Evolutionary conservation across 805 yeast species (phyloP).

Genomic region (Candida chauliodis): DNA sequence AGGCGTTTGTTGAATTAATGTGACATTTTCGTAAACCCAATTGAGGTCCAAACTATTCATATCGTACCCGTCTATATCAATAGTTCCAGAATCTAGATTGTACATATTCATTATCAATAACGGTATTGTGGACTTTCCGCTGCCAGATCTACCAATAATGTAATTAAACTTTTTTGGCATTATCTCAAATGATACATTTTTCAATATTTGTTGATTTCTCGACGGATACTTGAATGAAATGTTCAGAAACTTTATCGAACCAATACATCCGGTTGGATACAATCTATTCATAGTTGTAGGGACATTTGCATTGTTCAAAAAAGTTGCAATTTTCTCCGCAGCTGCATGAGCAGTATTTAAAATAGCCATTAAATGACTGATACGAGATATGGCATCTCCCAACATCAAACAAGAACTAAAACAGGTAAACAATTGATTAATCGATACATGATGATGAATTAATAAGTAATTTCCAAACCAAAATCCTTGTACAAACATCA

Average conservation of each 20-base stretch:
- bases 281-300: constrained; percentile 3
- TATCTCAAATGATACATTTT: constrained; percentile 37
- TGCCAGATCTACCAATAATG: constrained; percentile 84
- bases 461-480: constrained; percentile 84
- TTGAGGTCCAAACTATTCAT: constrained; percentile 37
- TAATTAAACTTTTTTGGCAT: constrained; percentile 47
- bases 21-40: constrained; percentile 62
- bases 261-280: constrained; percentile 25
- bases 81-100: constrained; percentile 46
- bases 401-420: constrained; percentile 76
- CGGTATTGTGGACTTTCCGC: constrained; percentile 86
- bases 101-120: constrained; percentile 63
- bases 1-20: constrained; percentile 72
- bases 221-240: constrained; percentile 65
- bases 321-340: constrained; percentile 43
- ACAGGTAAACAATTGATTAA: constrained; percentile 74
- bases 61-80: constrained; percentile 54
- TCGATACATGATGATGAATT: constrained; percentile 40
- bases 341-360: constrained; percentile 76
- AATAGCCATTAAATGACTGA: constrained; percentile 55
- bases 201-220: constrained; percentile 48
- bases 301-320: constrained; percentile 22
- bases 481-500: constrained; percentile 87
- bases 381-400: constrained; percentile 55
- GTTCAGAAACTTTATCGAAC: constrained; percentile 51